Evolutionary conservation across 1,284 basidiomycete species (phyloP), one percentile per base, ranked within the genome.

Genomic region (Cystobasidiaceae sp.): DNA sequence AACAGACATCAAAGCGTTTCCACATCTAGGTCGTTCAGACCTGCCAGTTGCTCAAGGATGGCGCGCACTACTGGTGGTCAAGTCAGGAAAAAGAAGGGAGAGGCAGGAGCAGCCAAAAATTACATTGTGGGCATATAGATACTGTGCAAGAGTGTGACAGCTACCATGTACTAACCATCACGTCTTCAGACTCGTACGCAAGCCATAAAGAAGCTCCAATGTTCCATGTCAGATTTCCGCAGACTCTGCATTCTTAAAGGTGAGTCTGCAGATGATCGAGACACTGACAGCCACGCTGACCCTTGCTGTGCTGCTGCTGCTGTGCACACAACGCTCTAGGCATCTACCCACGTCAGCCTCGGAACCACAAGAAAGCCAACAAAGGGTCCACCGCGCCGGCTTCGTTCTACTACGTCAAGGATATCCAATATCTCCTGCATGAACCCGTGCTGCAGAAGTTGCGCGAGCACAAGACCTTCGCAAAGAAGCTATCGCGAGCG

Each of bases 361-460:
- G 86, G 55, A 88, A 86, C 79, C 85, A 86, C 75, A 98, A 97
- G 78, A 87, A 87, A 71, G 96, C 94, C 60, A 98, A 98, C 81
- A 97, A 97, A 78, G 96, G 96, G 3, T 94, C 90, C 4, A 92
- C 93, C 41, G 93, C 92, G 0, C 93, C 94, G 2, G 93, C 93
- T 1, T 90, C 93, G 4, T 99, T 98, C 80, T 99, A 98, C 81
- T 97, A 97, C 78, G 82, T 91, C 57, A 99, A 99, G 79, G 96
- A 99, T 76, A 96, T 99, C 71, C 90, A 90, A 62, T 98, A 94
- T 78, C 85, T 99, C 51, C 87, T 92, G 17, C 96, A 99, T 75
- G 96, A 99, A 78, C 96, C 96, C 0, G 87, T 98, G 4, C 82
- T 98, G n/a, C 86, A 85, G 76, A 96, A 93, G 76, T 82, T 99